phyloP scores from a whole-genome alignment of 164 flowering plant genomes.

The Berberis thunbergii region DNA sequence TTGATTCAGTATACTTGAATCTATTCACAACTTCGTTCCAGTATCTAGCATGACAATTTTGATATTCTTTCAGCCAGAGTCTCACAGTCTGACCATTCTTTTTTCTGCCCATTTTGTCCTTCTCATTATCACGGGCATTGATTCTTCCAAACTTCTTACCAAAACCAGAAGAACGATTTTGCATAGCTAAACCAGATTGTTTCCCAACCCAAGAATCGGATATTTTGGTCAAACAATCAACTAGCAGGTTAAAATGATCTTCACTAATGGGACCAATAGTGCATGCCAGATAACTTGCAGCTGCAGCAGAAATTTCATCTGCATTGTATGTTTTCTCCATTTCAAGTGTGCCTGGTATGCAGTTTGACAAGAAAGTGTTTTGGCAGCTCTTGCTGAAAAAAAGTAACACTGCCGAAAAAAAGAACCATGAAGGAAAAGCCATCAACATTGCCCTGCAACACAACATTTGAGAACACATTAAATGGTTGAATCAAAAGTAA shows the following conservation, averaged over 20 bases:
- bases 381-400: conserved; percentile 23
- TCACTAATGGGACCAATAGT: conserved; percentile 43
- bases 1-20: conserved; percentile 11
- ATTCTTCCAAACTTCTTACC: conserved; percentile 34
- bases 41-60: conserved; percentile 17
- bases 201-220: conserved; percentile 33
- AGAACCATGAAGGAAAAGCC: conserved; percentile 71
- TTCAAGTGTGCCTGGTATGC: conserved; percentile 5
- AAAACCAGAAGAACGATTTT: conserved; percentile 11
- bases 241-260: conserved; percentile 25
- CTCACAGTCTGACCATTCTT: conserved; percentile 15
- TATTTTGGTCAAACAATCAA: conserved; percentile 28
- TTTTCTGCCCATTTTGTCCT: conserved; percentile 5
- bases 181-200: conserved; percentile 12
- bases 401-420: conserved; percentile 46
- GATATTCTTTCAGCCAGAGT: conserved; percentile 43
- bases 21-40: conserved; percentile 5
- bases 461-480: not conserved
- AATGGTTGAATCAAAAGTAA: not conserved
- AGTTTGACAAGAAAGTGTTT: conserved; percentile 14
- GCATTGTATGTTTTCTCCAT: conserved; percentile 10
- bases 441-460: conserved; percentile 61
- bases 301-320: conserved; percentile 22
- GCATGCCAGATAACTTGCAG: conserved; percentile 69
- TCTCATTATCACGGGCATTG: conserved; percentile 13